Evolutionary conservation across 768 basidiomycete genomes (phyloP).

Genomic region (Auricularia sp.): DNA sequence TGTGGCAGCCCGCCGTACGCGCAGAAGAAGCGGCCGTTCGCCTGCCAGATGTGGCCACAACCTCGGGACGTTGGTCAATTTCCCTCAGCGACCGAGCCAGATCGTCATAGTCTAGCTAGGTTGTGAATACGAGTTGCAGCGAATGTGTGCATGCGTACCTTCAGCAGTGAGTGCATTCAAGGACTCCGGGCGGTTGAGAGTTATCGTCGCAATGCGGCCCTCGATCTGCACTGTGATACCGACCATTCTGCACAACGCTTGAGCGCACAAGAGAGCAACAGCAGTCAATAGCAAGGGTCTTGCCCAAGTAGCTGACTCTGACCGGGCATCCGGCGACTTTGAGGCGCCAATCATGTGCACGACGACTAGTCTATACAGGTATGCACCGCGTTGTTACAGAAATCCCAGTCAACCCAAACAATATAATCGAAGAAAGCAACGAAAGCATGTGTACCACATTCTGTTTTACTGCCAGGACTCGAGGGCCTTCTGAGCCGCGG

Average conservation of each 20-base stretch:
- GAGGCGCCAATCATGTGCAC: no score
- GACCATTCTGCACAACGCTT: background rate
- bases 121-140: background rate
- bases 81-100: slow-evolving; percentile 49
- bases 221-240: background rate
- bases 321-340: no score
- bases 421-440: background rate
- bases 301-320: no score
- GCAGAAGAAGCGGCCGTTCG: slow-evolving; percentile 64
- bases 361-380: no score
- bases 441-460: background rate
- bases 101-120: slow-evolving; percentile 44
- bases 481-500: slow-evolving; percentile 33
- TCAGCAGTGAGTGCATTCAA: slow-evolving; percentile 51
- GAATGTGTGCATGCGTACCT: slow-evolving; percentile 25
- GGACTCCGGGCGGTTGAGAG: slow-evolving; percentile 48
- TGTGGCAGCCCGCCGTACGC: slow-evolving; percentile 35
- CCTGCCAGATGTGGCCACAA: slow-evolving; percentile 63
- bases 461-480: slow-evolving; percentile 26
- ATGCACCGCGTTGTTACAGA: background rate
- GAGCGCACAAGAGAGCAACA: no score
- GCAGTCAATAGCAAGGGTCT: no score
- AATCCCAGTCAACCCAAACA: background rate
- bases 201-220: slow-evolving; percentile 57
- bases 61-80: slow-evolving; percentile 50